Percentiles rank a stretch among this genome's conserved stretches.
These are phyloP conservation scores for Acarospora socialis DNA, from an alignment of 2,329 filamentous ascomycete species.

Conservation along the genomic window DNA sequence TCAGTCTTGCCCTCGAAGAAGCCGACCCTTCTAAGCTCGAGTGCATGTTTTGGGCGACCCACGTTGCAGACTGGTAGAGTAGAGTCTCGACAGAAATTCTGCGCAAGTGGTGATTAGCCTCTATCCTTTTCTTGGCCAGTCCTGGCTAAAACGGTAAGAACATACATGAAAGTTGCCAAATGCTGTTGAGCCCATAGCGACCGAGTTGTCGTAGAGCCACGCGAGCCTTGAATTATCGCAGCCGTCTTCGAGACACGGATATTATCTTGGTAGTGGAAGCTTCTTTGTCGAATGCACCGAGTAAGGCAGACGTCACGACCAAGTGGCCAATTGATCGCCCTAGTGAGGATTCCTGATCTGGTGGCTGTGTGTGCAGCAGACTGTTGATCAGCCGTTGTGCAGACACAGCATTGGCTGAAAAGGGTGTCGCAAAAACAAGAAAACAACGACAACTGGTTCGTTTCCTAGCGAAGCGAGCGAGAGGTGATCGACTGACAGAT, in stretches of 20 bases:
- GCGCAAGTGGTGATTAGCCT: constrained; percentile 16
- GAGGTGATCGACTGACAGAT: neutral
- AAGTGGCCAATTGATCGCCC: constrained; percentile 1
- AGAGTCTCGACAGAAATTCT: constrained; percentile 75
- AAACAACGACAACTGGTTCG: neutral
- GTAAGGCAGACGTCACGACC: neutral
- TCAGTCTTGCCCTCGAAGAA: constrained; percentile 12
- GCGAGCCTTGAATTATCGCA: neutral
- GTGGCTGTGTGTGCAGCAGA: neutral
- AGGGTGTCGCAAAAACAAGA: neutral
- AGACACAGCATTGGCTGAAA: neutral
- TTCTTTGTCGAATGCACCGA: too few species aligned
- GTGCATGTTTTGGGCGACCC: constrained; percentile 26
- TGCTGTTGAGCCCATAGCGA: constrained; percentile 37
- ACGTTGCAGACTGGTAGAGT: constrained; percentile 77
- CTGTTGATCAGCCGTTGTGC: neutral
- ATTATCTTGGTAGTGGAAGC: too few species aligned
- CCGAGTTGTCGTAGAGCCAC: neutral
- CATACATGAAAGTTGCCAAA: constrained; percentile 46
- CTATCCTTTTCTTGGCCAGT: constrained; percentile 14
- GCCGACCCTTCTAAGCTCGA: neutral
- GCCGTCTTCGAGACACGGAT: too few species aligned
- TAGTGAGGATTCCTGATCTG: neutral
- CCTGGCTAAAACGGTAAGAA: constrained; percentile 9
- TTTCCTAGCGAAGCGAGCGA: neutral